Conservation (phyloP, 2,329 filamentous ascomycete genomes). For the Cladosporium cucumerinum region DNA sequence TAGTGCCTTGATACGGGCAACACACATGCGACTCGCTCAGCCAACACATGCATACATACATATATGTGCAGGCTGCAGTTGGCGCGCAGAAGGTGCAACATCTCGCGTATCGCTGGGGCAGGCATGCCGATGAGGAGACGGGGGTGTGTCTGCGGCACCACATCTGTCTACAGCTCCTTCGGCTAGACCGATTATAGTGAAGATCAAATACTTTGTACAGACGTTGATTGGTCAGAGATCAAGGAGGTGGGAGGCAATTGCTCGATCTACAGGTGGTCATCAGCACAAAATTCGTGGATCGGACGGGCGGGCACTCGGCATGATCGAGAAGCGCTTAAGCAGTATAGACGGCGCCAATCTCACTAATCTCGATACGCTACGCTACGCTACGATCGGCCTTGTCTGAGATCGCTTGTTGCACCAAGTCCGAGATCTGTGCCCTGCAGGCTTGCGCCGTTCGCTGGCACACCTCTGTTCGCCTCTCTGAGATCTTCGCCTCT, state of each 20-base stretch:
- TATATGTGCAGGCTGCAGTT: background rate
- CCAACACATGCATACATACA: background rate
- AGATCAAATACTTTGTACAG: no score
- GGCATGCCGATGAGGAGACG: background rate
- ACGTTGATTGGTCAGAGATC: background rate
- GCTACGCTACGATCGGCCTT: constrained; percentile 3
- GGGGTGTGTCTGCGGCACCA: background rate
- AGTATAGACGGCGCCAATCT: background rate
- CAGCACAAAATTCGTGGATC: background rate
- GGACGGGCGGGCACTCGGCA: background rate
- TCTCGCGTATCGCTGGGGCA: constrained; percentile 7
- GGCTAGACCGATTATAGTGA: background rate
- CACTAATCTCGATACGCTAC: constrained; percentile 8
- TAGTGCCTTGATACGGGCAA: background rate
- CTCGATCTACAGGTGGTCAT: background rate
- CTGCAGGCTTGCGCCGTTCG: background rate
- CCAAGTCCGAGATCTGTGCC: constrained; percentile 3
- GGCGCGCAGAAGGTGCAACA: background rate
- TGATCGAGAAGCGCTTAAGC: background rate
- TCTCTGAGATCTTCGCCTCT: background rate
- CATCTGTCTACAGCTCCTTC: background rate
- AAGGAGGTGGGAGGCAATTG: background rate
- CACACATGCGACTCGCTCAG: background rate
- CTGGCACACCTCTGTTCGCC: background rate
- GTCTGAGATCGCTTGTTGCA: constrained; percentile 7